A percentile compares a stretch with the other conserved stretches of the same genome.
phyloP scores from a whole-genome alignment of 208 protist genomes.

The Leishmania gerbilli region DNA sequence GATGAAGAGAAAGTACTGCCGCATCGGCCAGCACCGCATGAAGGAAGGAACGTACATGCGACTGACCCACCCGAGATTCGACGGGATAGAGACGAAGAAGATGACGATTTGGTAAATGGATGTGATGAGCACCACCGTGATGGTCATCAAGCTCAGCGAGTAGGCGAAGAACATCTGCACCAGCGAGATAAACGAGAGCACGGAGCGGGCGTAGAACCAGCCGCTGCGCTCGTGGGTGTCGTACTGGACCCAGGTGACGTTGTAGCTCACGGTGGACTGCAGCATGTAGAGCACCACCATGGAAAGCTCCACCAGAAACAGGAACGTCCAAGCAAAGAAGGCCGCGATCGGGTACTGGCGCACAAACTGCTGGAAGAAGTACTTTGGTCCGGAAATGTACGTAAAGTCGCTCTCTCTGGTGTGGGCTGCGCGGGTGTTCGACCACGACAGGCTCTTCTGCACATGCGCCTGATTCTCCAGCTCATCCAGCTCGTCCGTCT shows the following conservation, averaged over 20 bases:
- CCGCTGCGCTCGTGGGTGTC: conserved; percentile 45
- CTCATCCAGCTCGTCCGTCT: conserved; percentile 36
- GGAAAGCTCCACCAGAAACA: conserved; percentile 75
- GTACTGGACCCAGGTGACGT: conserved; percentile 64
- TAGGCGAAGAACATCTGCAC: conserved; percentile 87
- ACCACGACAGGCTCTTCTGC: conserved; percentile 14
- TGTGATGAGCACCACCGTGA: conserved; percentile 72
- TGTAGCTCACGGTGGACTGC: conserved; percentile 47
- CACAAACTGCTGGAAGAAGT: conserved; percentile 82
- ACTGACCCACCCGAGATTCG: conserved; percentile 62
- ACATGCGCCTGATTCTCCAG: conserved; percentile 7
- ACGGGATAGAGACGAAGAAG: conserved; percentile 60
- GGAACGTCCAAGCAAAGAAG: conserved; percentile 73
- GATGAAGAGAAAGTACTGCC: conserved; percentile 88
- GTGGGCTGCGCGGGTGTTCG: conserved; percentile 10
- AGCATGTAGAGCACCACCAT: conserved; percentile 76
- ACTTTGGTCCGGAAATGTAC: conserved; percentile 73
- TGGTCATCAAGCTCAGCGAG: conserved; percentile 71
- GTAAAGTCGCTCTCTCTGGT: conserved; percentile 44
- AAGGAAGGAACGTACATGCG: conserved; percentile 87
- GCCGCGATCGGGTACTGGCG: conserved; percentile 68
- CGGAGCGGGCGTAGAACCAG: conserved; percentile 69
- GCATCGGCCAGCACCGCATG: conserved; percentile 84
- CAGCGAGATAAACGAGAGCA: conserved; percentile 72
- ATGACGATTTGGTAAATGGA: conserved; percentile 84